phyloP scores from a whole-genome alignment of 2,329 filamentous ascomycete genomes.

The Chrysoporthe cubensis region DNA sequence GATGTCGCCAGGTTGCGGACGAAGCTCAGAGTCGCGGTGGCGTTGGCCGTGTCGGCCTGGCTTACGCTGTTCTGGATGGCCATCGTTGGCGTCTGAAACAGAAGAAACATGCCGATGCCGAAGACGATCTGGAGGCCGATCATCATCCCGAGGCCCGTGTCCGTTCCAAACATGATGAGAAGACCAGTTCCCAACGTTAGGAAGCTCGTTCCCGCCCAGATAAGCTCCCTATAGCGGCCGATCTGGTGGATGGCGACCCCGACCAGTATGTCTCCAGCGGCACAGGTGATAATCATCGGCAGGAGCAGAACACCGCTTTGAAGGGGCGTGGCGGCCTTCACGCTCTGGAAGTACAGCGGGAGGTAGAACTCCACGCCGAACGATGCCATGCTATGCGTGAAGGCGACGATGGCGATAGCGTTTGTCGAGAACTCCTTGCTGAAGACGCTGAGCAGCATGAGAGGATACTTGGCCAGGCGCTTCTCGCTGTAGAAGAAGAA shows the following conservation, averaged over 20 bases:
- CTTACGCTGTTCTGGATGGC: slow-evolving; percentile 64
- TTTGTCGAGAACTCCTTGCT: slow-evolving; percentile 51
- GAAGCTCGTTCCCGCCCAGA: slow-evolving; percentile 53
- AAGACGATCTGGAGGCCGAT: slow-evolving; percentile 9
- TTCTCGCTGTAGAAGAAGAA: slow-evolving; percentile 63
- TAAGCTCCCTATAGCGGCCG: slow-evolving; percentile 59
- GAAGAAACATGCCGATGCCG: slow-evolving; percentile 2
- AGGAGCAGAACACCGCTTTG: slow-evolving; percentile 47
- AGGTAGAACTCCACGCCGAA: slow-evolving; percentile 69
- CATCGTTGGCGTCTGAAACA: slow-evolving; percentile 53
- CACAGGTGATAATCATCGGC: slow-evolving; percentile 10
- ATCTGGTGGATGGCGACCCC: slow-evolving; percentile 49
- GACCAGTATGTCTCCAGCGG: slow-evolving; percentile 13
- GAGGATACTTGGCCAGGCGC: slow-evolving; percentile 61
- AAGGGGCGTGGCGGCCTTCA: slow-evolving; percentile 57
- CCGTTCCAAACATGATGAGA: slow-evolving; percentile 49
- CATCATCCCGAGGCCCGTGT: neutral
- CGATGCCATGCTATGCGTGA: slow-evolving; percentile 53
- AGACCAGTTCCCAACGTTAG: slow-evolving; percentile 61
- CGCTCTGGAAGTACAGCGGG: slow-evolving; percentile 70
- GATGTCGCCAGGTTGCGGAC: slow-evolving; percentile 56
- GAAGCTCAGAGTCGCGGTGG: slow-evolving; percentile 62
- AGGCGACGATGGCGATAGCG: slow-evolving; percentile 50
- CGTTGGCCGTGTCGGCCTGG: slow-evolving; percentile 60
- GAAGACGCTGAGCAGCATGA: slow-evolving; percentile 66